Evolutionary conservation across 2,329 filamentous ascomycete genomes (phyloP), one percentile per base, ranked within the genome.

Genomic region (Aureobasidium melanogenum): DNA sequence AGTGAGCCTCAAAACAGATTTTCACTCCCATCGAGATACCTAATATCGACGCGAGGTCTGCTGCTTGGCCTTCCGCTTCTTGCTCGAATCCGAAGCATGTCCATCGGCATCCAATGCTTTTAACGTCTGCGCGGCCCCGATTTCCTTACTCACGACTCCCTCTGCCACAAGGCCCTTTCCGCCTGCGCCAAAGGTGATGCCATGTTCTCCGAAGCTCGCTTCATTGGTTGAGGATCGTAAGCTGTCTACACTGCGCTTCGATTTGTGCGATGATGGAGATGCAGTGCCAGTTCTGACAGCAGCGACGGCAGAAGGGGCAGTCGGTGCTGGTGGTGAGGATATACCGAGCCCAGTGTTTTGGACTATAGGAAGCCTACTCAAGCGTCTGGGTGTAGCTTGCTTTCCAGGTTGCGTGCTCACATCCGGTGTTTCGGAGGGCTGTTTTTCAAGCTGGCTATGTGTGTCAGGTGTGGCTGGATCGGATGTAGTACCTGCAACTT

Each of bases 221-320:
- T 56, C 54, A 2, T 28, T 44, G 1, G 34, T 47, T 19, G 59
- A 54, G 12, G 62, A 63, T 8, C 63, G 59, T 10, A 61, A 32
- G 32, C 63, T 65, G 14, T 65, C 63, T 34, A 62, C 55, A 38
- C 63, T 65, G 41, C 58, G 55, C 51, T 59, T 38, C 39, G 63
- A 43, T 41, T 39, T 54, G 38, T 63, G 58, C 6, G 30, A 54
- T 39, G 44, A 39, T 43, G 54, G 51, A 17, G 54, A 44, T 12
- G 60, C 41, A 38, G 24, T 17, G 32, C 5, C 19, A 8, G 38
- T 30, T 30, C 26, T 62, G 14, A 47, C 36, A 7, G 47, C 52
- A 5, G 62, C 32, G 5, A 41, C 30, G 2, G 57, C 7, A 1
- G 59, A 61, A 9, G 48, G 38, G 9, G 4, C 26, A 8, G 19